These are phyloP conservation scores for Colletotrichum endophyticum DNA, from an alignment of 2,329 filamentous ascomycete genomes.

Conservation along the genomic window DNA sequence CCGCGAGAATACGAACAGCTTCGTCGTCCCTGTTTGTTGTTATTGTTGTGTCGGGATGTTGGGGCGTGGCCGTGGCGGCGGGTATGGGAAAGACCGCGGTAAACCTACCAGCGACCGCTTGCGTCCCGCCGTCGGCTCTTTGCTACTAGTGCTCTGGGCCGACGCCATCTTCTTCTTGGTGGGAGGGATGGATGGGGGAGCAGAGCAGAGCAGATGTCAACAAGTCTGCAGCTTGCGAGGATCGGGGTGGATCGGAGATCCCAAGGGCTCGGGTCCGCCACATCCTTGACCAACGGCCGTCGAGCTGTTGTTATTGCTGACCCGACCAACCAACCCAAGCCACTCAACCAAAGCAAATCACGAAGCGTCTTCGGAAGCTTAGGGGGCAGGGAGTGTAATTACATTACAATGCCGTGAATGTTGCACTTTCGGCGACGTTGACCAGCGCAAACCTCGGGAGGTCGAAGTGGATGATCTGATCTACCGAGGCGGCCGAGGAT, in stretches of 20 bases:
- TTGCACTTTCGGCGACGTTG: not conserved
- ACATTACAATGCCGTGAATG: not conserved
- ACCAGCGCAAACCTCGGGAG: not conserved
- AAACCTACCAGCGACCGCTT: not conserved
- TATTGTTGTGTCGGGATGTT: not conserved
- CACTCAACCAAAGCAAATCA: not conserved
- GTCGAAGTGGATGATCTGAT: not conserved
- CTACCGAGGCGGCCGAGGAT: not conserved
- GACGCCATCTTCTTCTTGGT: not conserved
- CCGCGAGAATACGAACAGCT: not conserved
- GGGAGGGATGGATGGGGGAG: not conserved
- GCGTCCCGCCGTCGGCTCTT: not conserved
- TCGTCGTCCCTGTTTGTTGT: not conserved
- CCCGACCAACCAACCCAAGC: not conserved
- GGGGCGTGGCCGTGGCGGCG: not conserved
- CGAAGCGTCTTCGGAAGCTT: not conserved
- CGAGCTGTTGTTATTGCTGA: not conserved
- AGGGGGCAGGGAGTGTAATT: not conserved
- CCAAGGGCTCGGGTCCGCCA: not conserved
- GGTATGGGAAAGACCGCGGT: not conserved
- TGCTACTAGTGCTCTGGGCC: not conserved
- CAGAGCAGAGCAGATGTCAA: not conserved
- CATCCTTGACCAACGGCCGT: not conserved
- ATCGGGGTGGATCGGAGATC: slow-evolving; percentile 6
- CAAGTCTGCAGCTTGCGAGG: not conserved